Evolutionary conservation across 2,329 filamentous ascomycete species (phyloP).

Genomic region (Penicillium paneum): DNA sequence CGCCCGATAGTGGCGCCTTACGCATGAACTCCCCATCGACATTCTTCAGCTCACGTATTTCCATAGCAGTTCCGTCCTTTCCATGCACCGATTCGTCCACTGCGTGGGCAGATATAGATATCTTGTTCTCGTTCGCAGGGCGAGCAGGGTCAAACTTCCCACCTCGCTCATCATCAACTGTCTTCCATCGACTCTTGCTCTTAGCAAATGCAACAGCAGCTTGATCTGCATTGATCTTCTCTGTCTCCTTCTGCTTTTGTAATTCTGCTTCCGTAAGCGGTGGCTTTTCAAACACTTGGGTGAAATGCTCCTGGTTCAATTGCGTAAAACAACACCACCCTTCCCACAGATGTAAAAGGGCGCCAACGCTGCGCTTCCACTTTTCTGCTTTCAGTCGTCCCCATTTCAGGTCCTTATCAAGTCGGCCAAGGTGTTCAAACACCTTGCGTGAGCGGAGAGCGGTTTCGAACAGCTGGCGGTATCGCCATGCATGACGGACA

Average conservation of each 20-base stretch:
- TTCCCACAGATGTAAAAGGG: conserved; percentile 68
- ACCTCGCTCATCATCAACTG: conserved; percentile 42
- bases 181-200: conserved; percentile 47
- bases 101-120: conserved; percentile 31
- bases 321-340: conserved; percentile 66
- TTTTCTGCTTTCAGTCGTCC: conserved; percentile 78
- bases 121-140: conserved; percentile 24
- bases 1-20: conserved; percentile 30
- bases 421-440: conserved; percentile 71
- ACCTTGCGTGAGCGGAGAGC: conserved; percentile 65
- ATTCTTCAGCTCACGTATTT: conserved; percentile 43
- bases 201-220: conserved; percentile 36
- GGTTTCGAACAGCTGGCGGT: conserved; percentile 73
- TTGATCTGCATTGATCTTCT: conserved; percentile 43
- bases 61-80: conserved; percentile 46
- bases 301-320: conserved; percentile 69
- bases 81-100: neutral
- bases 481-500: conserved; percentile 82
- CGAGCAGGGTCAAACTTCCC: conserved; percentile 30
- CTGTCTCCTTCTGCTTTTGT: conserved; percentile 38
- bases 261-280: conserved; percentile 52
- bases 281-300: conserved; percentile 67
- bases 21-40: conserved; percentile 42
- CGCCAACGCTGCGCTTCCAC: conserved; percentile 72
- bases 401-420: conserved; percentile 72